phyloP scores from a whole-genome alignment of 2,329 filamentous ascomycete species.

The Elsinoe necatrix region DNA sequence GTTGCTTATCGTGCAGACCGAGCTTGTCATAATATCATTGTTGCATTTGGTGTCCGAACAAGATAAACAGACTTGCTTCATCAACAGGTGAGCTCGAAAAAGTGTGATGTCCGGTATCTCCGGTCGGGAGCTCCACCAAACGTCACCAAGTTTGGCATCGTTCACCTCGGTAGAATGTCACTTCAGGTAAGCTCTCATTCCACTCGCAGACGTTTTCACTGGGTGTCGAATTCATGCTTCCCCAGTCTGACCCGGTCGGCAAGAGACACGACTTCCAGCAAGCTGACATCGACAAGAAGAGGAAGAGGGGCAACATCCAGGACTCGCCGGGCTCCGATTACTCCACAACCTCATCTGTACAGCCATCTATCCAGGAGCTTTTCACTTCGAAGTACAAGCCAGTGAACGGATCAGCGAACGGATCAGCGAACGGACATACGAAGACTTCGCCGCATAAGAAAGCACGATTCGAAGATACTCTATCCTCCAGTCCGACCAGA shows the following conservation, averaged over 20 bases:
- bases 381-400: slow-evolving; percentile 31
- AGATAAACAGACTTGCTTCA: background rate
- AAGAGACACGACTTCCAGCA: background rate
- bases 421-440: slow-evolving; percentile 25
- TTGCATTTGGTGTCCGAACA: background rate
- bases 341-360: slow-evolving; percentile 24
- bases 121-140: slow-evolving; percentile 4
- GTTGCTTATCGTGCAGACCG: background rate
- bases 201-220: background rate
- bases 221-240: background rate
- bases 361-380: slow-evolving; percentile 39
- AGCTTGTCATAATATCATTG: slow-evolving; percentile 9
- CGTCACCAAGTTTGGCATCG: background rate
- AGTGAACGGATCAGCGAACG: slow-evolving; percentile 20
- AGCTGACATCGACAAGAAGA: slow-evolving; percentile 4
- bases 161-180: background rate
- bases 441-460: slow-evolving; percentile 32
- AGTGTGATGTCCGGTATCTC: slow-evolving; percentile 1
- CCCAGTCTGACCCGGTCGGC: slow-evolving; percentile 8
- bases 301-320: slow-evolving; percentile 6
- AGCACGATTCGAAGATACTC: slow-evolving; percentile 28
- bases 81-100: background rate
- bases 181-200: background rate
- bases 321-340: slow-evolving; percentile 12
- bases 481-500: slow-evolving; percentile 20